Percentiles rank a stretch among this genome's conserved stretches.
Conservation (phyloP, 2,329 filamentous ascomycete species). For the Aureobasidium sp. region DNA sequence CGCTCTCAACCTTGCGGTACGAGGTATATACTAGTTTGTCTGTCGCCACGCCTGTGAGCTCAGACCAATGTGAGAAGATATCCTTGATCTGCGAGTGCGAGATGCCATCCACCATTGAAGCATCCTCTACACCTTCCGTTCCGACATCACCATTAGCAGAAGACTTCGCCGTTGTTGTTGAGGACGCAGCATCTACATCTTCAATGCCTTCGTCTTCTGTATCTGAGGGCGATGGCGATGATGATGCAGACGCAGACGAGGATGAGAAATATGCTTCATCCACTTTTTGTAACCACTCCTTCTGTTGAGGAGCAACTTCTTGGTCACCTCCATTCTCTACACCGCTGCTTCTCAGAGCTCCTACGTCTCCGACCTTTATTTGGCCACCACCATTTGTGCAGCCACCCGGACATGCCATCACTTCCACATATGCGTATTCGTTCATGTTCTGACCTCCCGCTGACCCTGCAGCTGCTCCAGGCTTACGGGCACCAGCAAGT, state of each 20-base stretch:
- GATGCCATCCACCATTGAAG: slow-evolving; percentile 42
- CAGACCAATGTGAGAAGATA: slow-evolving; percentile 69
- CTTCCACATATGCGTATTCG: slow-evolving; percentile 90
- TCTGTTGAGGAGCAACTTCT: slow-evolving; percentile 18
- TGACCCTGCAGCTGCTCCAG: slow-evolving; percentile 33
- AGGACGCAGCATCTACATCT: not conserved
- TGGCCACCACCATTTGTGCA: slow-evolving; percentile 97
- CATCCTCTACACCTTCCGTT: slow-evolving; percentile 4
- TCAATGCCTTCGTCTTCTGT: slow-evolving; percentile 19
- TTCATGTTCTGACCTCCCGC: slow-evolving; percentile 27
- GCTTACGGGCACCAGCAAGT: slow-evolving; percentile 48
- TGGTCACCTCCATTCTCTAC: slow-evolving; percentile 31
- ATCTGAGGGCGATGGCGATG: slow-evolving; percentile 22
- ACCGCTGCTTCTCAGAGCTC: slow-evolving; percentile 32
- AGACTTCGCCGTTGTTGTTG: not conserved
- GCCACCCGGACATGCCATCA: slow-evolving; percentile 98
- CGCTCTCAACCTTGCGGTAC: slow-evolving; percentile 87
- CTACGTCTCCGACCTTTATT: slow-evolving; percentile 78
- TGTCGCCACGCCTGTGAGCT: slow-evolving; percentile 61
- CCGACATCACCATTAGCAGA: slow-evolving; percentile 8
- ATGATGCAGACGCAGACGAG: slow-evolving; percentile 13
- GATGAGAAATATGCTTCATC: slow-evolving; percentile 43
- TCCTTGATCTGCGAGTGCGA: slow-evolving; percentile 59
- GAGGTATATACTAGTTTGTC: slow-evolving; percentile 74
- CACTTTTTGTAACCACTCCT: slow-evolving; percentile 59